phyloP scores from a whole-genome alignment of 2,329 filamentous ascomycete species.

The Hymenoscyphus salicellus region DNA sequence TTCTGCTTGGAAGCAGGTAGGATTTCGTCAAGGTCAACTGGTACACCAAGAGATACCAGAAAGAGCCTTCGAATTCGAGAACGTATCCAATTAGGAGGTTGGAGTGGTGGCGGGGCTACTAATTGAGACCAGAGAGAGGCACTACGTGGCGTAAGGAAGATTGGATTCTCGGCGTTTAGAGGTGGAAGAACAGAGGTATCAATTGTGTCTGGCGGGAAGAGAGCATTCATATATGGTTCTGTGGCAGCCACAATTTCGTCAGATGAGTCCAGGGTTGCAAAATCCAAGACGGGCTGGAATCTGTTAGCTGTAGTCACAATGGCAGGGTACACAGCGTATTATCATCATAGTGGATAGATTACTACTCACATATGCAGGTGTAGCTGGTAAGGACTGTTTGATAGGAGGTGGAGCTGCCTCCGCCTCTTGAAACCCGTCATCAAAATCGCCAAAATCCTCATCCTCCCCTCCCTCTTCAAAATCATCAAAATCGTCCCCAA shows the following conservation, averaged over 20 bases:
- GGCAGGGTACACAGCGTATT: conserved; percentile 13
- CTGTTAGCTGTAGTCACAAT: conserved; percentile 27
- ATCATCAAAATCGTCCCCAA: conserved; percentile 68
- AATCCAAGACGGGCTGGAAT: conserved; percentile 63
- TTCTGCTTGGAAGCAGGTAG: conserved; percentile 96
- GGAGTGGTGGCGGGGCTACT: conserved; percentile 87
- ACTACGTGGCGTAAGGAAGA: conserved; percentile 82
- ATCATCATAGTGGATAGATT: conserved; percentile 27
- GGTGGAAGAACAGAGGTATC: conserved; percentile 50
- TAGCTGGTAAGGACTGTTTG: conserved; percentile 34
- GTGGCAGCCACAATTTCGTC: conserved; percentile 60
- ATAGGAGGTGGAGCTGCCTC: conserved; percentile 39
- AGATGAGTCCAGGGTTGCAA: conserved; percentile 55
- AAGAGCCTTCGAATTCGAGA: conserved; percentile 93
- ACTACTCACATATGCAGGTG: conserved; percentile 44
- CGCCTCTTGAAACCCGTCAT: conserved; percentile 60
- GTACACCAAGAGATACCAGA: conserved; percentile 90
- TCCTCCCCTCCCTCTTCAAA: conserved; percentile 56
- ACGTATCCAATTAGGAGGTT: conserved; percentile 96
- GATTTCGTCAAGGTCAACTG: conserved; percentile 95
- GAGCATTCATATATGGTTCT: conserved; percentile 62
- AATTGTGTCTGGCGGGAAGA: conserved; percentile 60
- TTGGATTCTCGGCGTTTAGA: conserved; percentile 46
- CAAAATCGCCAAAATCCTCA: conserved; percentile 53
- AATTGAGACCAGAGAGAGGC: conserved; percentile 95